Percentiles rank a stretch among this genome's conserved stretches.
phyloP scores from a whole-genome alignment of 78 protist genomes.

The Protostelium mycophagum region DNA sequence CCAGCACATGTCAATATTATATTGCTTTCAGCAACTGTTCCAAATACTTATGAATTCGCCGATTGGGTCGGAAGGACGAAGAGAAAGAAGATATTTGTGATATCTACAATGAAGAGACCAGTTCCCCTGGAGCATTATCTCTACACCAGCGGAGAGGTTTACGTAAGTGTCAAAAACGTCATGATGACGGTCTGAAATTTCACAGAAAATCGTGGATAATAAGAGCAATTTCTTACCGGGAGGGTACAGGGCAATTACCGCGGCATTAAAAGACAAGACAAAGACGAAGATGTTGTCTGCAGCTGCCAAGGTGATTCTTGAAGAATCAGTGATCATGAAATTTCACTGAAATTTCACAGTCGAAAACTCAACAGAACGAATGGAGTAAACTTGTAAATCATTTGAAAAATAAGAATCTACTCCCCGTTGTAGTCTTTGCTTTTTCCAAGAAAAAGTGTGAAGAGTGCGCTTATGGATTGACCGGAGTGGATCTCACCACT shows the following conservation, averaged over 20 bases:
- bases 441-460: constrained; percentile 81
- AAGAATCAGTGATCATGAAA: too few relatives aligned
- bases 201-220: constrained; percentile 11
- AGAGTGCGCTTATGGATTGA: constrained; percentile 46
- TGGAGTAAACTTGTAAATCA: constrained; percentile 47
- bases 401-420: constrained; percentile 40
- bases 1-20: constrained; percentile 79
- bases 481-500: constrained; percentile 65
- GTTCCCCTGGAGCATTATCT: constrained; percentile 90
- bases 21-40: constrained; percentile 93
- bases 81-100: constrained; percentile 53
- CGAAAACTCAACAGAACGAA: constrained; percentile 7
- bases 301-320: not conserved
- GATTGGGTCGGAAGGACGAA: constrained; percentile 91
- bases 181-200: not conserved
- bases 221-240: not conserved
- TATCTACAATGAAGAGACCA: constrained; percentile 83
- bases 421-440: constrained; percentile 81
- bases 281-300: not conserved
- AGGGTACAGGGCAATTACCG: not conserved
- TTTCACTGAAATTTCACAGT: too few relatives aligned
- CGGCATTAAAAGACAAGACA: not conserved
- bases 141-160: constrained; percentile 22
- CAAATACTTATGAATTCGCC: constrained; percentile 90
- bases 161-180: not conserved